phyloP scores from a whole-genome alignment of 2,329 filamentous ascomycete genomes.

The Pseudogymnoascus sp. region DNA sequence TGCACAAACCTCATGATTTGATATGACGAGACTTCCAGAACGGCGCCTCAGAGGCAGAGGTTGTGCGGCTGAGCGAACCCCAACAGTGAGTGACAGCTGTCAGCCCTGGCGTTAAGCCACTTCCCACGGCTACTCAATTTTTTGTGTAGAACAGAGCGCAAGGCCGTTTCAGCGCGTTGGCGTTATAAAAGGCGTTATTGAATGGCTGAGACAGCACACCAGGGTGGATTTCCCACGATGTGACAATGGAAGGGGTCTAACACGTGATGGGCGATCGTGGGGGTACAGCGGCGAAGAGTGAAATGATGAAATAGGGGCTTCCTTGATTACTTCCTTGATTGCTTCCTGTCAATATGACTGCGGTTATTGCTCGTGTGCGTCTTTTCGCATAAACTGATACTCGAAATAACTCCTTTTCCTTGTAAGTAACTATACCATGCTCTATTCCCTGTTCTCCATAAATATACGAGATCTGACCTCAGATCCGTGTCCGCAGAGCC shows the following conservation, averaged over 20 bases:
- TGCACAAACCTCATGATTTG: not conserved
- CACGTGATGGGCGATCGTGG: not conserved
- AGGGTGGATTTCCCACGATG: not conserved
- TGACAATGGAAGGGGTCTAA: not conserved
- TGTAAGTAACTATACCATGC: not conserved
- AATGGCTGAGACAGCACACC: not conserved
- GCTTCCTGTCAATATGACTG: not conserved
- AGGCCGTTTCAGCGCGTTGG: not conserved
- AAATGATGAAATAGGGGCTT: not conserved
- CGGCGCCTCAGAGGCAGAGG: not conserved
- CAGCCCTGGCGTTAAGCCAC: not conserved
- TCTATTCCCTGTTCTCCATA: not conserved
- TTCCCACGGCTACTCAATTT: not conserved
- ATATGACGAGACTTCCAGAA: not conserved
- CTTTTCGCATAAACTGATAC: not conserved
- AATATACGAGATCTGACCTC: constrained; percentile 2
- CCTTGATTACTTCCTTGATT: not conserved
- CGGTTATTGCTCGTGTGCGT: not conserved
- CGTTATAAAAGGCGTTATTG: not conserved
- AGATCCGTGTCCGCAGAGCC: not conserved
- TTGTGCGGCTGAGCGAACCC: not conserved
- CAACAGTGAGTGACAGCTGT: not conserved
- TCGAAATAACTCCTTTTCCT: not conserved
- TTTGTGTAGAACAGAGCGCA: not conserved
- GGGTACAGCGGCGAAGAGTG: not conserved